These are phyloP conservation scores for Alternaria angustiovoidea DNA, from an alignment of 2,329 filamentous ascomycete species.

Conservation along the genomic window DNA sequence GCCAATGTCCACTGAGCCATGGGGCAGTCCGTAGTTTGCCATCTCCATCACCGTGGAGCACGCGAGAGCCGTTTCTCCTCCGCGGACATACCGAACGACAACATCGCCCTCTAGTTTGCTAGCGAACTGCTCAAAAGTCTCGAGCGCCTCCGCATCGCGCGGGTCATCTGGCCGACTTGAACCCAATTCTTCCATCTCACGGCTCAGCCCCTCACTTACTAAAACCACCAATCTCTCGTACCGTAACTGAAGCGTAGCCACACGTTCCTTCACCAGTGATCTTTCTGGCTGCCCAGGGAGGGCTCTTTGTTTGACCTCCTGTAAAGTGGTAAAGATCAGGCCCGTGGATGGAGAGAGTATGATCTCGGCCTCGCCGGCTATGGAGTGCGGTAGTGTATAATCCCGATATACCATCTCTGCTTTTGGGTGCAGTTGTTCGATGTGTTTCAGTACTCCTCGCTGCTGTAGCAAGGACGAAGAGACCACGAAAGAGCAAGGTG, in stretches of 20 bases:
- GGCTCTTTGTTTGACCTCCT: constrained; percentile 75
- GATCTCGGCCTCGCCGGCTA: constrained; percentile 71
- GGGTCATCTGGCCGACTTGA: constrained; percentile 37
- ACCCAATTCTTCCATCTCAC: constrained; percentile 33
- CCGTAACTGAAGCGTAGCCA: constrained; percentile 62
- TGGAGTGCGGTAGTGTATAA: constrained; percentile 51
- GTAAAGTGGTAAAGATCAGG: constrained; percentile 73
- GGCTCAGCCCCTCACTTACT: constrained; percentile 59
- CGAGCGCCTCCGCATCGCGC: constrained; percentile 57
- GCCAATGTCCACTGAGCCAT: constrained; percentile 38
- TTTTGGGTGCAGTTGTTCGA: constrained; percentile 60
- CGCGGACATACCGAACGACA: constrained; percentile 49
- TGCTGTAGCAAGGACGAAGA: constrained; percentile 58
- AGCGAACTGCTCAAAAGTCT: constrained; percentile 62
- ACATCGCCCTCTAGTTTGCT: constrained; percentile 51
- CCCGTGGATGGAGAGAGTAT: constrained; percentile 74
- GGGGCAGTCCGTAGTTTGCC: constrained; percentile 45
- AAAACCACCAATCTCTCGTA: constrained; percentile 76
- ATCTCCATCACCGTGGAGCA: constrained; percentile 44
- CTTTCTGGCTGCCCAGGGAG: constrained; percentile 65
- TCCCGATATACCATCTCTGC: constrained; percentile 69
- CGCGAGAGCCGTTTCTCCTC: constrained; percentile 53
- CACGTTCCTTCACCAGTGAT: constrained; percentile 60
- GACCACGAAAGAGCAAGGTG: constrained; percentile 58
- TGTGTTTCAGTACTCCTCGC: constrained; percentile 58